Evolutionary conservation across 2,329 filamentous ascomycete species (phyloP), one percentile per base, ranked within the genome.

Genomic region (Microdochium bolleyi): DNA sequence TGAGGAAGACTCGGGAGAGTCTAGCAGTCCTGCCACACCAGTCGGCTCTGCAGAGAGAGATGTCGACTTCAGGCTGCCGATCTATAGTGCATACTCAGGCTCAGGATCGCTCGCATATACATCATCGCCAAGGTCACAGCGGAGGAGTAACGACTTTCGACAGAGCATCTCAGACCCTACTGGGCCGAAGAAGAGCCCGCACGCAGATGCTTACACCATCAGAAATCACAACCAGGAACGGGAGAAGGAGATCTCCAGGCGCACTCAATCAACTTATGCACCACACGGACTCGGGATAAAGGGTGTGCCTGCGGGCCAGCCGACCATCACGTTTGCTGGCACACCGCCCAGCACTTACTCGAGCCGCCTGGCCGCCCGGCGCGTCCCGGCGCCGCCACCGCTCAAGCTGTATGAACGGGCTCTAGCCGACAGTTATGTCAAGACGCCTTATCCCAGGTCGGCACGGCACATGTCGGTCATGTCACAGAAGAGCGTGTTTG

Each of bases 401-500:
- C 55, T 63, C 22, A 58, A 58, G 50, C 55, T 63, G 3, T 53
- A 52, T 38, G 54, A 60, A 50, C 57, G 54, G 24, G 48, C 59
- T 22, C 38, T 57, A 10, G 56, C 52, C 24, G 55, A 58, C 2
- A 48, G 51, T 1, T 60, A 61, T 22, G 55, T 61, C 27, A 62
- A 60, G 53, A 61, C 62, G 49, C 60, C 61, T 19, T 62, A 59
- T 48, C 58, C 60, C 11, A 3, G 25, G 8, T 14, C 48, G 30
- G 44, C 52, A 14, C 46, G 46, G 19, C 16, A 49, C 3, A 48
- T 52, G 30, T 54, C 53, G 9, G 48, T 41, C 5, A 21, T 48
- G 10, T 53, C 57, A 25, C 54, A 55, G 22, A 55, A 46, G 44
- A 56, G 50, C 50, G 30, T 50, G 2, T 53, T 51, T 14, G 51